Evolutionary conservation across 805 yeast species (phyloP), one percentile per base, ranked within the genome.

Genomic region (Wickerhamomyces sydowiorum): DNA sequence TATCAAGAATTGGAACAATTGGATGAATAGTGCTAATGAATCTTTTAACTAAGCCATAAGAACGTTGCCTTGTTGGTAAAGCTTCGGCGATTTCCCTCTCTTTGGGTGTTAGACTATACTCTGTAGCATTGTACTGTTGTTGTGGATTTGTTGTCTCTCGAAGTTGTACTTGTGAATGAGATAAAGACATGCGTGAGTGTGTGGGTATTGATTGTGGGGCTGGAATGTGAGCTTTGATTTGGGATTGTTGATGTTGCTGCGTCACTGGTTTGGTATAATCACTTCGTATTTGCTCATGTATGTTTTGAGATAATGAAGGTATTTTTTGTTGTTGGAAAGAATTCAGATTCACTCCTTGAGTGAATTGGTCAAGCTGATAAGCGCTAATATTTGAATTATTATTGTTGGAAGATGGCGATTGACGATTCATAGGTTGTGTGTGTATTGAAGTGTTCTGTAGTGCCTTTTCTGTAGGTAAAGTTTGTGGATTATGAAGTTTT

Each of bases 21-120:
- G 76, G 73, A 50, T 78, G 82, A 13, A 78, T 77, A 0, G 80
- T 73, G 38, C 67, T 69, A 10, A 71, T 54, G 48, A 73, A 78
- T 22, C 80, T 60, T 28, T 69, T 67, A 3, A 76, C 59, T 33
- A 77, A 59, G 41, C 70, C 75, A 49, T 62, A 70, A 0, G 78
- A 69, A 30, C 73, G 62, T 37, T 65, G 69, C 36, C 60, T 65
- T 1, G 70, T 54, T 1, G 83, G 82, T 13, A 77, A 49, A 43
- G 68, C 72, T 8, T 62, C 57, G n/a, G 62, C 50, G 13, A 77
- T 55, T 45, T 68, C 71, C 22, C 42, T 49, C 28, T 44, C 44
- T 29, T 56, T 57, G 38, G 60, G 49, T 27, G 55, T 50, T 17
- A 59, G 51, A 5, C 52, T 47, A 21, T 50, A 41, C 21, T 53